These are phyloP conservation scores for Phylloporus gajari DNA, from an alignment of 1,284 basidiomycete species.

Conservation along the genomic window DNA sequence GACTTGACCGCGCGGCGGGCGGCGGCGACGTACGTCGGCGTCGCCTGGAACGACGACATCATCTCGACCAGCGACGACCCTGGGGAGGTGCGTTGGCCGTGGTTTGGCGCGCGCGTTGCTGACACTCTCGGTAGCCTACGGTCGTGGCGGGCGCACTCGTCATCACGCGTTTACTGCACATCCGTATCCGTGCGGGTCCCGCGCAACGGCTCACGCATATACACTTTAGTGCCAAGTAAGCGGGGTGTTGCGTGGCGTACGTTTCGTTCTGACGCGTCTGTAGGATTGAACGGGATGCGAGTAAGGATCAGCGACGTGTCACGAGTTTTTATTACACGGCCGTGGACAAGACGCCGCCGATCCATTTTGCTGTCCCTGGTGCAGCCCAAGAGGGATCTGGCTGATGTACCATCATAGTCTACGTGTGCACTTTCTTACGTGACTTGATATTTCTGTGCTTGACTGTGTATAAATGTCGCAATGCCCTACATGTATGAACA, in stretches of 20 bases:
- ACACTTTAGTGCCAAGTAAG: slow-evolving; percentile 57
- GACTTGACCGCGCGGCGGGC: slow-evolving; percentile 30
- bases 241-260: background rate
- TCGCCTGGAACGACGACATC: slow-evolving; percentile 50
- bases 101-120: background rate
- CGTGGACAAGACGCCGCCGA: slow-evolving; percentile 49
- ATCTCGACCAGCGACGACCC: slow-evolving; percentile 41
- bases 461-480: slow-evolving; percentile 9
- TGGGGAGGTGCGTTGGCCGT: slow-evolving; percentile 32
- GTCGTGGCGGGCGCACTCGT: slow-evolving; percentile 56
- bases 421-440: background rate
- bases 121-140: slow-evolving; percentile 37
- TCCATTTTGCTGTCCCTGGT: slow-evolving; percentile 45
- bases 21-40: slow-evolving; percentile 30
- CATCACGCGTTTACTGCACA: slow-evolving; percentile 55
- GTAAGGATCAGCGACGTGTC: slow-evolving; percentile 45
- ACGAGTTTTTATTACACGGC: slow-evolving; percentile 53
- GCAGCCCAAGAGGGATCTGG: slow-evolving; percentile 8
- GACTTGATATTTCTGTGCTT: too few species aligned
- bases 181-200: too few species aligned
- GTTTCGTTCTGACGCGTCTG: background rate
- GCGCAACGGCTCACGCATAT: slow-evolving; percentile 49
- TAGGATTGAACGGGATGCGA: slow-evolving; percentile 46
- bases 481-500: slow-evolving; percentile 12
- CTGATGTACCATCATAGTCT: slow-evolving; percentile 1